A percentile compares a stretch with the other conserved stretches of the same genome.
phyloP scores from a whole-genome alignment of 768 basidiomycete species.

The Auricularia heimuer region DNA sequence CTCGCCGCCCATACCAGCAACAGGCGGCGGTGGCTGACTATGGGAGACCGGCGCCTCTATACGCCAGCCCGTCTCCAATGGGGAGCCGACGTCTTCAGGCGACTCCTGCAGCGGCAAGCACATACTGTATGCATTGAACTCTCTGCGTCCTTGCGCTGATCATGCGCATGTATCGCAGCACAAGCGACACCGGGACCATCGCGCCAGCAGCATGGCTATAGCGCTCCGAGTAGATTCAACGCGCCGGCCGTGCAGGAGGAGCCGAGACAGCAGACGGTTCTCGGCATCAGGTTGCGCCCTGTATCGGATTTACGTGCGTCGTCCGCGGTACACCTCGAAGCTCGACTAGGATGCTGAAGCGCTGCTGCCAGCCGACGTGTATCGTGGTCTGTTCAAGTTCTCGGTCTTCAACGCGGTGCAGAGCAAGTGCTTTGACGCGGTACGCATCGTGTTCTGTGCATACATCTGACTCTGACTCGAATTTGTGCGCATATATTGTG shows the following conservation, averaged over 20 bases:
- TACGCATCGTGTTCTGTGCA: constrained; percentile 23
- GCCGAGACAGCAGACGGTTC: not conserved
- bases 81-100: too few relatives aligned
- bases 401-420: constrained; percentile 89
- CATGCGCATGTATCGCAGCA: too few relatives aligned
- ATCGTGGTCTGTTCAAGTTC: constrained; percentile 76
- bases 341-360: not conserved
- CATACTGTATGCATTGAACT: too few relatives aligned
- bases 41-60: too few relatives aligned
- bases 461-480: too few relatives aligned
- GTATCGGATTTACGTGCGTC: constrained; percentile 63
- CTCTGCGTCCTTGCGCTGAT: too few relatives aligned
- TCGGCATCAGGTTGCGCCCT: constrained; percentile 47
- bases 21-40: too few relatives aligned
- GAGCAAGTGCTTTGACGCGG: constrained; percentile 68
- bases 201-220: not conserved
- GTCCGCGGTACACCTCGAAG: not conserved
- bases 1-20: too few relatives aligned
- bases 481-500: not conserved
- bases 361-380: constrained; percentile 58
- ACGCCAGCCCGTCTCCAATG: too few relatives aligned
- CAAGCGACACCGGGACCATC: not conserved
- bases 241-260: not conserved
- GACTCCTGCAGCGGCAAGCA: too few relatives aligned
- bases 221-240: not conserved